Base-by-base conservation (phyloP, 2,329 filamentous ascomycete genomes). In the Arthrocladium fulminans region DNA sequence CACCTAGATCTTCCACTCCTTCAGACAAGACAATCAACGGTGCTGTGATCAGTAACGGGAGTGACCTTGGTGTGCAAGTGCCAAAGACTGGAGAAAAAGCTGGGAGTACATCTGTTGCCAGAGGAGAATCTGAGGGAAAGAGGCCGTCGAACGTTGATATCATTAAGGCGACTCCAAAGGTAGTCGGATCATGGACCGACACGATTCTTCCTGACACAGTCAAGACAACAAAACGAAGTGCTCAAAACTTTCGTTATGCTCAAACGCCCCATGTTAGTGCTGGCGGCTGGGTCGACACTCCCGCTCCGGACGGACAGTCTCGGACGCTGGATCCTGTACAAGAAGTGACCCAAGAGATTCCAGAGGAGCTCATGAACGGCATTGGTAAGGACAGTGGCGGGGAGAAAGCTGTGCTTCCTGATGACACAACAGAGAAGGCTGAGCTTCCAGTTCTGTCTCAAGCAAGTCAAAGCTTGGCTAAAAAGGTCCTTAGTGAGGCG, bases 141-240 rank as follows among this genome's bases (percentile, higher is more conserved):
- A 7, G 29, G 45, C 29, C 2, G 23, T 2, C 41, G 10, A 35
- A 13, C 8, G 20, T 23, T 25, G n/a, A 10, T 41, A 20, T 17
- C 2, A 22, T 44, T 29, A 63, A 66, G 27, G 68, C 70, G 52
- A 73, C 70, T 1, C 70, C 70, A 2, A 61, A 65, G 30, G 67
- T 71, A 8, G 65, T 64, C 15, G 70, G 70, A 10, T 69, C 68
- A 2, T 73, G 68, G 68, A 65, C 71, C 27, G 69, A 73, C 54
- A 73, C 70, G 1, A 69, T 70, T 2, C 57, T 70, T 54, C 67
- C 68, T 10, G 67, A 69, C 32, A 60, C 57, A 1, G 42, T 57
- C 30, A 59, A 55, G 45, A 53, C 55, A 2, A 42, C 41, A 24
- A 59, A 49, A 29, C 45, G 47, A 35, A 30, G 29, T 10, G 42